These are phyloP conservation scores for Penicillium lagena DNA, from an alignment of 495 filamentous ascomycete genomes.

Conservation along the genomic window DNA sequence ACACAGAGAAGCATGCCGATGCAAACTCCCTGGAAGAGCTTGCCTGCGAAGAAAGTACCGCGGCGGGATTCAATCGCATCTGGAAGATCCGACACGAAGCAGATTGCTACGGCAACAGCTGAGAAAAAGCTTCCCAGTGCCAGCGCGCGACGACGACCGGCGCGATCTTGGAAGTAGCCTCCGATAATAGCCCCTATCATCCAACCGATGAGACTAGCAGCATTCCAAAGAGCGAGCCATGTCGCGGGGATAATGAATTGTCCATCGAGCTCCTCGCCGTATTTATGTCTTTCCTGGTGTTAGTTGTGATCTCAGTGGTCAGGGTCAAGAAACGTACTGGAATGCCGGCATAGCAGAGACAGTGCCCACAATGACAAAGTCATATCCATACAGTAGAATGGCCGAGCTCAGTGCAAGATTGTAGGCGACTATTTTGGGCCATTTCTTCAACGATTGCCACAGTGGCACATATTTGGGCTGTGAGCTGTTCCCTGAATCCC, in stretches of 20 bases:
- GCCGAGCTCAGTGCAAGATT: slow-evolving; percentile 24
- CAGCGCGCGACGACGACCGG: slow-evolving; percentile 32
- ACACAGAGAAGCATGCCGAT: slow-evolving; percentile 36
- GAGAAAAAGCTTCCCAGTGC: slow-evolving; percentile 28
- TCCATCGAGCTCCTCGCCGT: slow-evolving; percentile 21
- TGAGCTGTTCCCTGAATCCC: neutral
- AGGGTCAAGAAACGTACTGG: slow-evolving; percentile 15
- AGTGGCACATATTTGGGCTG: slow-evolving; percentile 5
- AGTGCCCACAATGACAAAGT: slow-evolving; percentile 41
- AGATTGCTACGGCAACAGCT: slow-evolving; percentile 30
- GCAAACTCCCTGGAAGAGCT: slow-evolving; percentile 33
- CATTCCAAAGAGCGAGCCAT: slow-evolving; percentile 42
- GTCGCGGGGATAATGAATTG: slow-evolving; percentile 39
- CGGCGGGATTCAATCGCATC: slow-evolving; percentile 18
- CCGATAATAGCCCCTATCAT: slow-evolving; percentile 33
- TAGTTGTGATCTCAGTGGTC: neutral
- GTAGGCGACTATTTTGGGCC: slow-evolving; percentile 18
- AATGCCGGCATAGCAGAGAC: slow-evolving; percentile 40
- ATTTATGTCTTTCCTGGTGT: slow-evolving; percentile 19
- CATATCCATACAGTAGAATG: slow-evolving; percentile 42
- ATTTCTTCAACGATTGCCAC: slow-evolving; percentile 14
- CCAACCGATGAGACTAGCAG: slow-evolving; percentile 31
- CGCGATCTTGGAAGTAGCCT: slow-evolving; percentile 34
- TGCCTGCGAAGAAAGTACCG: slow-evolving; percentile 24
- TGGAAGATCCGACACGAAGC: slow-evolving; percentile 24